Evolutionary conservation across 306 rosid genomes (phyloP), one percentile per base, ranked within the genome.

Genomic region (Ziziphus jujuba): DNA sequence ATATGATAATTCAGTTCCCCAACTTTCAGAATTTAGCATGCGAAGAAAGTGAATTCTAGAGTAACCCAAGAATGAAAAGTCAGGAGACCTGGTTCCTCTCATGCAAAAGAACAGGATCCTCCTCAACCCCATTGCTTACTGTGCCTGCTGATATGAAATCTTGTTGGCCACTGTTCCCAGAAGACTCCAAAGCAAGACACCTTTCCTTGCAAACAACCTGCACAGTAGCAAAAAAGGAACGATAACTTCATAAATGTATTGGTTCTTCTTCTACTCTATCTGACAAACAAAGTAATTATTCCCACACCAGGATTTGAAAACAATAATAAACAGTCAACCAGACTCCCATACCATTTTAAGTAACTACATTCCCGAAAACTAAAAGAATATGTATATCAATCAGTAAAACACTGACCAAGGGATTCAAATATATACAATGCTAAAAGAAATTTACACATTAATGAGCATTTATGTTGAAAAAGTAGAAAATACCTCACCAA

Each of bases 191-290:
- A 33, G 14, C 31, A 69, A 51, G 56, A 59, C 79, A 63, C 47
- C 62, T 73, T 58, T 69, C 72, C 83, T 59, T 73, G 45, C 57
- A 59, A 9, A 59, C 56, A 38, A 79, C 83, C 83, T 74, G 70
- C 52, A 69, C 40, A 52, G 23, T 6, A 34, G 64, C 61, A 67
- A 31, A 25, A 40, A 58, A n/a, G n/a, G 52, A n/a, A 34, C 61
- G 58, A 66, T 6, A 60, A 45, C 19, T 50, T 13, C 35, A 66
- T 56, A n/a, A 14, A 52, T 8, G 14, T 34, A 58, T 10, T 35
- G 33, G 33, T 28, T 28, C 4, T 28, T 28, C 9, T 28, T 28
- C 4, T 28, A 2, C 33, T 28, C 33, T 28, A 2, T 4, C 33
- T 28, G 4, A 2, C 45, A 40, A 8, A 40, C 12, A 40, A 40